phyloP scores from a whole-genome alignment of 1,139 yeast genomes.

The Kodamaea plutei region DNA sequence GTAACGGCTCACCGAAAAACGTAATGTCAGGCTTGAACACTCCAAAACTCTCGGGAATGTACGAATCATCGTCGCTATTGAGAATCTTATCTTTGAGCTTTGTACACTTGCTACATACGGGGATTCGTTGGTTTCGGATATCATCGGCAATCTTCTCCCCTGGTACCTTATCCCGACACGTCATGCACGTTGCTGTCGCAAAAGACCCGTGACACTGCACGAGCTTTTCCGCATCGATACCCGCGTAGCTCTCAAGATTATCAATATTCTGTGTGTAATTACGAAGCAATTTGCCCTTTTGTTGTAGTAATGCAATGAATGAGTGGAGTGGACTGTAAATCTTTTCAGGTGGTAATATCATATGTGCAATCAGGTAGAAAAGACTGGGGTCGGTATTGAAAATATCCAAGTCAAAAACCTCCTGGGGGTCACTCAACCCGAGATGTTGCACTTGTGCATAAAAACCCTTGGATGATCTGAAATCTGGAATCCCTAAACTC shows the following conservation, averaged over 20 bases:
- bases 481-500: slow-evolving; percentile 90
- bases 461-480: slow-evolving; percentile 85
- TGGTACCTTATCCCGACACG: slow-evolving; percentile 65
- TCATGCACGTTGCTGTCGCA: slow-evolving; percentile 83
- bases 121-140: slow-evolving; percentile 57
- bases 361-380: slow-evolving; percentile 83
- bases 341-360: slow-evolving; percentile 76
- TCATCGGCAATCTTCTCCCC: slow-evolving; percentile 66
- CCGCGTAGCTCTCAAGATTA: slow-evolving; percentile 82
- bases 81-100: slow-evolving; percentile 34
- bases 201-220: slow-evolving; percentile 97
- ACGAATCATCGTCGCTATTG: slow-evolving; percentile 27
- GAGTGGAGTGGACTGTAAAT: slow-evolving; percentile 83
- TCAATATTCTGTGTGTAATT: slow-evolving; percentile 96
- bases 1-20: slow-evolving; percentile 87
- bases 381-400: slow-evolving; percentile 77
- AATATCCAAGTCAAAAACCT: slow-evolving; percentile 75
- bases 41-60: slow-evolving; percentile 54
- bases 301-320: slow-evolving; percentile 71
- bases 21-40: slow-evolving; percentile 94
- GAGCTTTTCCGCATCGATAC: slow-evolving; percentile 62
- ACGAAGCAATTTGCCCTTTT: slow-evolving; percentile 73
- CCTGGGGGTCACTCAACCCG: slow-evolving; percentile 89
- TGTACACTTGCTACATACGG: slow-evolving; percentile 68
- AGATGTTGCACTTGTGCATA: slow-evolving; percentile 62